Evolutionary conservation across 352 stramenopile species (phyloP).

Genomic region (Hyaloperonospora arabidopsidis): DNA sequence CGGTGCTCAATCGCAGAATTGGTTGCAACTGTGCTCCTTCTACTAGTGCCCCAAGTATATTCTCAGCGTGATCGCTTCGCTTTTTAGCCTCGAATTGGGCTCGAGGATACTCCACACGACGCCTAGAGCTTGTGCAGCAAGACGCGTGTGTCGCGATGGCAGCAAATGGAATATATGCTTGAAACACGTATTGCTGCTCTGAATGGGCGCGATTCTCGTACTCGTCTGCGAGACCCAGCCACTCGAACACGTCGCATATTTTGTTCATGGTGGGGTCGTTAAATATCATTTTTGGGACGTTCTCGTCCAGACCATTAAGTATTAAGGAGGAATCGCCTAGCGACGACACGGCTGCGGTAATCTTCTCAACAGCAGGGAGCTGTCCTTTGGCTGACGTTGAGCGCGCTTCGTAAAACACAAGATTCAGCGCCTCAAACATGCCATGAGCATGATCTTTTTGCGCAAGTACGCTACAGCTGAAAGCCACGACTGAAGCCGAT

Average conservation of each 20-base stretch:
- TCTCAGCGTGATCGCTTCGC: conserved; percentile 46
- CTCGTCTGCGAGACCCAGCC: conserved; percentile 71
- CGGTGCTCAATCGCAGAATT: conserved; percentile 49
- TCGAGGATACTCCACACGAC: conserved; percentile 65
- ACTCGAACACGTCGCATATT: conserved; percentile 72
- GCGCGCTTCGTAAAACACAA: conserved; percentile 65
- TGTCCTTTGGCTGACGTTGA: conserved; percentile 39
- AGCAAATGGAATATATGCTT: conserved; percentile 62
- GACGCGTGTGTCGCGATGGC: conserved; percentile 57
- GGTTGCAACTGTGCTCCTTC: conserved; percentile 55
- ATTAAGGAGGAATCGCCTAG: conserved; percentile 77
- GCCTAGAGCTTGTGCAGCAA: conserved; percentile 66
- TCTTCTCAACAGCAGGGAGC: conserved; percentile 32
- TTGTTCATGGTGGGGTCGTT: conserved; percentile 87
- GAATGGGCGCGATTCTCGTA: conserved; percentile 50
- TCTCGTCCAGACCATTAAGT: conserved; percentile 85
- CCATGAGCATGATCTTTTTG: conserved; percentile 55
- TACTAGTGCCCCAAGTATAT: conserved; percentile 57
- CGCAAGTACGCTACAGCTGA: conserved; percentile 36
- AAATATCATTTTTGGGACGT: conserved; percentile 81
- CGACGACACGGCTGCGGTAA: conserved; percentile 58
- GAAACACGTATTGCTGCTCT: conserved; percentile 70
- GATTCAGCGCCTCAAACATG: conserved; percentile 58
- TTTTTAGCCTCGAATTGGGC: conserved; percentile 51
- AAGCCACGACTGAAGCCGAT: conserved; percentile 8